Conservation (phyloP, 345 rosid genomes). For the Eutrema heterophyllum region DNA sequence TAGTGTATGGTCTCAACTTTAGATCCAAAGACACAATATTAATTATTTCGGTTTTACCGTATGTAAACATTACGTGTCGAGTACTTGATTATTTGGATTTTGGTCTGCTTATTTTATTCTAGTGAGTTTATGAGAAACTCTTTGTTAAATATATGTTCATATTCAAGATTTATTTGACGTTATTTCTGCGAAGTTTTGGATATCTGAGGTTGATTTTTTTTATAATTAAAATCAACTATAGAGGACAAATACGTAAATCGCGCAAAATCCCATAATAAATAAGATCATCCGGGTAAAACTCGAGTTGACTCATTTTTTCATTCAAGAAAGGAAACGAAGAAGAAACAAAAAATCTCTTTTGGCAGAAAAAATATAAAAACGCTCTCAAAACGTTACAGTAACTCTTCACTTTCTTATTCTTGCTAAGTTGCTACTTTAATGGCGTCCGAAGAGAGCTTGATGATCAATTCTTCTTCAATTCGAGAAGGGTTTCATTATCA, state of each 20-base stretch:
- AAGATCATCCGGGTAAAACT: not conserved
- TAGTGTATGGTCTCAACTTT: too few relatives aligned
- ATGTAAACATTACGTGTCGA: too few relatives aligned
- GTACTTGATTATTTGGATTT: too few relatives aligned
- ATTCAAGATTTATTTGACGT: too few relatives aligned
- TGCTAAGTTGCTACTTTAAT: constrained; percentile 4
- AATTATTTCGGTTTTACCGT: too few relatives aligned
- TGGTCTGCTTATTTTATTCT: too few relatives aligned
- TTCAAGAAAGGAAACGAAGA: not conserved
- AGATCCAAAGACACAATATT: too few relatives aligned
- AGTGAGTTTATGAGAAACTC: too few relatives aligned
- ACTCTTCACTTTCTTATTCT: not conserved
- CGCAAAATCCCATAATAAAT: not conserved
- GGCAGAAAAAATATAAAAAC: not conserved
- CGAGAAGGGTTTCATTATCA: constrained; percentile 44
- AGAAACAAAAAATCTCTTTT: not conserved
- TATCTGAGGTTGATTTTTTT: too few relatives aligned
- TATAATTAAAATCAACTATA: not conserved
- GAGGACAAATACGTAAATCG: constrained; percentile 14
- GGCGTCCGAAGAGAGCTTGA: constrained; percentile 53
- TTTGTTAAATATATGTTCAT: too few relatives aligned
- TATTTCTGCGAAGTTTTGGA: too few relatives aligned
- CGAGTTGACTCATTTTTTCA: not conserved
- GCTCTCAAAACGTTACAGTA: not conserved
- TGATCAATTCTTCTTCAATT: constrained; percentile 27